Evolutionary conservation across 192 early-diverging fungal species (phyloP), one percentile per base, ranked within the genome.

Genomic region (Umbelopsis sp.): DNA sequence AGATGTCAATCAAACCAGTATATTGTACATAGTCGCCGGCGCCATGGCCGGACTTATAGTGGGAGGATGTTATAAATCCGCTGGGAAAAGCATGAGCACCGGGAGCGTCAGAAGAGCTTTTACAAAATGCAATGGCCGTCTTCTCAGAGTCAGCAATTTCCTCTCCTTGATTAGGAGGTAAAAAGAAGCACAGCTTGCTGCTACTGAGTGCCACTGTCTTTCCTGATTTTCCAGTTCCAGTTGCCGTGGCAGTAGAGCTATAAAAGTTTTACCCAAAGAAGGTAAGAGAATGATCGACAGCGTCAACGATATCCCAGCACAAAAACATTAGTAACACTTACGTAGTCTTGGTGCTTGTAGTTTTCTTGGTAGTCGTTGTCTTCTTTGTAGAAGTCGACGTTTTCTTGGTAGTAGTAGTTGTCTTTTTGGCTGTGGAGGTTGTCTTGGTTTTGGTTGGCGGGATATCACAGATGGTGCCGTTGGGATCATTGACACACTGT

Each of bases 21-120:
- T 84, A 55, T 64, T 86, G 85, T n/a, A 82, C 74, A 44, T 79
- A 86, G 2, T 52, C 74, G 5, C 61, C 44, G 7, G 70, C 61
- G 0, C 55, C 55, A 35, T 7, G 21, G 1, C 77, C 81, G 6
- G 67, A 35, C 7, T 47, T 41, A 50, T 72, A 86, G 35, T 83
- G 70, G 11, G 78, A 77, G 1, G 81, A 76, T n/a, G 74, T 58
- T 46, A 86, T 83, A 44, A 86, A 84, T 5, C 85, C 85, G 18
- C 22, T 22, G 18, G 76, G 72, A 49, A 87, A 78, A 12, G 77
- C 33, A 16, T 69, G 69, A 18, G 83, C 78, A 45, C 72, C 76
- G 27, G 80, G 80, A 45, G 80, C 80, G 64, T 74, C 64, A n/a
- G 67, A 64, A 4, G 68, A 41, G 8, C 49, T 52, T 16, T 78